Base-by-base conservation (phyloP, 2,329 filamentous ascomycete genomes). In the Geosmithia putterillii region DNA sequence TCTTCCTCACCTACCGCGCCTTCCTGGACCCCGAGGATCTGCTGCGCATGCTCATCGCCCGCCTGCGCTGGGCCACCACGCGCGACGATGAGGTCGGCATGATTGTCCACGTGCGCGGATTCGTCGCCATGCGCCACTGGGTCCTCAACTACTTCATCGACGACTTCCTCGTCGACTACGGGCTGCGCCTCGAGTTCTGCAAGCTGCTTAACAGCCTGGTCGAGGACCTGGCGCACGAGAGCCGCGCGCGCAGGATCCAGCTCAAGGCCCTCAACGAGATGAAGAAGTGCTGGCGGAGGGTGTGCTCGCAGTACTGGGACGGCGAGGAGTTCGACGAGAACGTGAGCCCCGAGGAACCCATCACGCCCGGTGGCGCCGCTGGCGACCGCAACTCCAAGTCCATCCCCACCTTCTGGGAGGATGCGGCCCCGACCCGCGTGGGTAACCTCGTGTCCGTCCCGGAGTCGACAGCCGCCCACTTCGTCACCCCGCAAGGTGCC, bases 81-180 rank as follows among this genome's bases (percentile, higher is more conserved):
- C 76, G 86, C 44, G 68, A 75, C 40, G 86, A 94, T 56, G 87
- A 95, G 57, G 79, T 81, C 45, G 92, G 92, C 35, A 85, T 88
- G 57, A 86, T 98, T 42, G 92, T 95, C n/a, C 79, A 90, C 41
- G 94, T 98, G 15, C 79, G 92, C 37, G 94, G 89, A 0, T 98
- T 96, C 65, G 92, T 95, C 21, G 92, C 92, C 7, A 72, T 96
- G 38, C 80, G 92, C 45, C 92, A 98, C 61, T 98, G 92, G 92
- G 89, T 96, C 45, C 65, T 98, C 48, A 98, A 98, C 60, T 98
- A 98, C 61, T 98, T 96, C 52, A 74, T 86, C 44, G 92, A 98
- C 57, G 92, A 98, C 57, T 98, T 95, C 58, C 77, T 94, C 36
- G 63, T 82, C 20, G 79, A 89, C 56, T 81, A 83, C 55, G 68